These are phyloP conservation scores for Yamadazyma conglobata DNA, from an alignment of 1,139 yeast species.

Conservation along the genomic window DNA sequence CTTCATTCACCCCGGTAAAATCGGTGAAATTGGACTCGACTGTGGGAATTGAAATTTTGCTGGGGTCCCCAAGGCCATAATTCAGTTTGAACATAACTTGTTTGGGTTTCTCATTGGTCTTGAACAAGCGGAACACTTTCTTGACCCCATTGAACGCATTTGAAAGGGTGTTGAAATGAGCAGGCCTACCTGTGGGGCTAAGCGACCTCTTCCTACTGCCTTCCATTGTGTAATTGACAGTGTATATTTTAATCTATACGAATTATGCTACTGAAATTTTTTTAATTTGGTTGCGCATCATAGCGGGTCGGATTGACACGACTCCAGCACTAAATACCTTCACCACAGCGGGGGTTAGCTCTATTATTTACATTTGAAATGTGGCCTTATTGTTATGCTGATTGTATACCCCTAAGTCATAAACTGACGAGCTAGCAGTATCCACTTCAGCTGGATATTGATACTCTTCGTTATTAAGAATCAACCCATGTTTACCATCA, in stretches of 20 bases:
- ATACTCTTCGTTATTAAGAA: constrained; percentile 19
- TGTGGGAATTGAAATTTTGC: background rate
- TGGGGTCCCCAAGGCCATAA: constrained; percentile 1
- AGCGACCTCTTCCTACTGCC: constrained; percentile 14
- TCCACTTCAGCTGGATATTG: constrained; percentile 1
- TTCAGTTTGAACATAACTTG: constrained; percentile 6
- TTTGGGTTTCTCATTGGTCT: constrained; percentile 2
- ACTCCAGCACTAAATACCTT: background rate
- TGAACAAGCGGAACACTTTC: constrained; percentile 8
- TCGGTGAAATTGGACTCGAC: constrained; percentile 1
- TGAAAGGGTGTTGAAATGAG: background rate
- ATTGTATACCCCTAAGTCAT: background rate
- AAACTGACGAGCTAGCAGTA: constrained; percentile 5
- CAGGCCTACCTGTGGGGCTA: constrained; percentile 13
- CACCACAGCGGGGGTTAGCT: too few relatives aligned
- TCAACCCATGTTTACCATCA: constrained; percentile 28
- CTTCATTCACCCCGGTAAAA: constrained; percentile 4
- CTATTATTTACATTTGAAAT: constrained; percentile 10
- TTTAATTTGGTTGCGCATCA: constrained; percentile 7
- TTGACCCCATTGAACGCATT: constrained; percentile 5
- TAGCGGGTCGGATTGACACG: constrained; percentile 1
- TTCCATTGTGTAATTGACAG: constrained; percentile 1
- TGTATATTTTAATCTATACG: background rate
- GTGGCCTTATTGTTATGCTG: constrained; percentile 9
- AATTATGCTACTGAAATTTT: constrained; percentile 1